phyloP scores from a whole-genome alignment of 169 alveolate genomes.

The Perkinsus marinus region DNA sequence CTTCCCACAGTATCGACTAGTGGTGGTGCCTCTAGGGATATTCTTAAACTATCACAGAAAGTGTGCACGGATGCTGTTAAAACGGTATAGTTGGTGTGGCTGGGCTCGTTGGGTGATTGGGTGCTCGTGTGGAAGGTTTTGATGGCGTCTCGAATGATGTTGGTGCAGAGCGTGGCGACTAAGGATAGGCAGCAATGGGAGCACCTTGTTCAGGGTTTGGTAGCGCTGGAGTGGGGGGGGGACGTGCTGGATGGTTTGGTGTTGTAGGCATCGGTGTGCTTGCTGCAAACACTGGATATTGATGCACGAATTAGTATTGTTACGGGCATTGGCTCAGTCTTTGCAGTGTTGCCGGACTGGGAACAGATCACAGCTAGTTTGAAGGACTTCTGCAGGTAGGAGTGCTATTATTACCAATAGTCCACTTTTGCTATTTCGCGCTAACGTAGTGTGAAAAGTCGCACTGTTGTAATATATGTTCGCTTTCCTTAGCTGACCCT shows the following conservation, averaged over 20 bases:
- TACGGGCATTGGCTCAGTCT: neutral
- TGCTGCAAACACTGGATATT: neutral
- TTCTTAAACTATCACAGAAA: neutral
- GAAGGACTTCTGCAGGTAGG: neutral
- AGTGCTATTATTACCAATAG: too few species aligned
- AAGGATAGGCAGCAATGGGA: neutral
- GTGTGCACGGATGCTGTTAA: neutral
- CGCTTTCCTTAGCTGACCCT: too few species aligned
- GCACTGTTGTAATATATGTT: too few species aligned
- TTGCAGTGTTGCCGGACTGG: neutral
- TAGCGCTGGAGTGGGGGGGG: neutral
- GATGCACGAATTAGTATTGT: neutral
- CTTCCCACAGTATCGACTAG: neutral
- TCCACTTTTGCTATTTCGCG: too few species aligned
- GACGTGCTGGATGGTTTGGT: neutral
- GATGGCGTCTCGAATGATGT: neutral
- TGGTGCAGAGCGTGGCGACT: neutral
- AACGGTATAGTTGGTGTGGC: neutral
- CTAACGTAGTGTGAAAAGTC: too few species aligned
- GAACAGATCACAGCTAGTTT: neutral
- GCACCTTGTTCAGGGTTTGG: neutral
- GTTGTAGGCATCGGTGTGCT: neutral
- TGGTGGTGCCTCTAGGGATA: neutral
- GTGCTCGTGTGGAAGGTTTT: neutral
- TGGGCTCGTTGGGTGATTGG: neutral